Base-by-base conservation (phyloP, 495 filamentous ascomycete genomes). In the Lepidopterella palustris region DNA sequence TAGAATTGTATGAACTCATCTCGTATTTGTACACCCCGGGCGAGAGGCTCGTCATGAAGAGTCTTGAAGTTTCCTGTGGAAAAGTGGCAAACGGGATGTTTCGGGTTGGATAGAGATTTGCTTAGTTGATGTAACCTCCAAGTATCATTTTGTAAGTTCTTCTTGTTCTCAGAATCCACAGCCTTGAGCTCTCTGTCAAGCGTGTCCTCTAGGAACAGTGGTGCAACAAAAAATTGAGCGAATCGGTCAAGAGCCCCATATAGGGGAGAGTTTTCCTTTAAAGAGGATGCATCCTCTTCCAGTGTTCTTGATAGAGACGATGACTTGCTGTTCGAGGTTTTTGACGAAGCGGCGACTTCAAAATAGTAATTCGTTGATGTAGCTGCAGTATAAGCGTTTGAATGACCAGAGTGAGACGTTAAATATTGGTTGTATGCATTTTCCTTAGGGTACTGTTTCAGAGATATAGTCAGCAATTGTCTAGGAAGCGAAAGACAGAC, bases 301-400 rank as follows among this genome's bases (percentile, higher is more conserved):
- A 59, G 60, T 23, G 58, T 68, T 6, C 55, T 39, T 25, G 53
- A 54, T 5, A 58, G 24, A 29, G 71, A 66, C n/a, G 59, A 58
- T 18, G 29, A 18, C 20, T 48, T 54, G 28, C 63, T 72, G 56
- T 59, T 70, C 18, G 65, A 61, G 9, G 59, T 55, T 5, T 60
- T 67, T 5, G 78, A 73, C 0, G 81, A 82, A 11, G 92, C 88
- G 1, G 89, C 88, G 50, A 97, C 86, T 67, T 99, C 93, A 69
- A 97, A 99, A 75, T 89, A 96, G 72, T 96, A 99, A 74, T 97
- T 97, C 42, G 95, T 99, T 59, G 91, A 92, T 1, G 92, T 97
- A 1, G 89, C 76, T 21, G 86, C 91, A 1, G 93, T 99, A 70
- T 93, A 97, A 9, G 93, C 93, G 72, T 99, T 99, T 20, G 92